A percentile compares a stretch with the other conserved stretches of the same genome.
Conservation (phyloP, 768 basidiomycete species). For the Pisolithus sp. region DNA sequence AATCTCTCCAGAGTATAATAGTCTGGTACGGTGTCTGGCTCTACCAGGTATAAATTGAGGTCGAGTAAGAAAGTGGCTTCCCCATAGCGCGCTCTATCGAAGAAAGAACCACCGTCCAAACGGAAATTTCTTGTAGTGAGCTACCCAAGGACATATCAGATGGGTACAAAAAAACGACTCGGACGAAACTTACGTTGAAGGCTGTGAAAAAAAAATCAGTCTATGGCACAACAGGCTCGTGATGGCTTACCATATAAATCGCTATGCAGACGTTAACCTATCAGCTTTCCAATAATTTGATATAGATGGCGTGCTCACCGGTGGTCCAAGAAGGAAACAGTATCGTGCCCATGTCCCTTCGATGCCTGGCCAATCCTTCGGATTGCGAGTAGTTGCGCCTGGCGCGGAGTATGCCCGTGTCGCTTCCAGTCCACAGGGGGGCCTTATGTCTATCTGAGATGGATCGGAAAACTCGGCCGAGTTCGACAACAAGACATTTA, state of each 20-base stretch:
- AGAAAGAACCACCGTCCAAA: slow-evolving; percentile 32
- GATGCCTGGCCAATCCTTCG: slow-evolving; percentile 66
- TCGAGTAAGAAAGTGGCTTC: slow-evolving; percentile 64
- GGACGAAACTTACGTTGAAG: slow-evolving; percentile 39
- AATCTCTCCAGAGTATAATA: slow-evolving; percentile 16
- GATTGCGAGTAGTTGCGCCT: slow-evolving; percentile 25
- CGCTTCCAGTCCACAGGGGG: slow-evolving; percentile 46
- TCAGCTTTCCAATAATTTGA: slow-evolving; percentile 36
- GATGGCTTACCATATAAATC: slow-evolving; percentile 20
- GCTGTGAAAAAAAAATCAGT: slow-evolving; percentile 24
- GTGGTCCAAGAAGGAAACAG: slow-evolving; percentile 76
- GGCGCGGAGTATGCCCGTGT: slow-evolving; percentile 52
- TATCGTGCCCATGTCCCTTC: slow-evolving; percentile 71
- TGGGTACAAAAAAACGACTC: background rate
- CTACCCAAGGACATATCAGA: background rate
- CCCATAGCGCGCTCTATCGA: slow-evolving; percentile 47
- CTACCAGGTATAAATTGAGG: slow-evolving; percentile 45
- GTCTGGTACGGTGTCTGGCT: slow-evolving; percentile 16
- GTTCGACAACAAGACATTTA: slow-evolving; percentile 49
- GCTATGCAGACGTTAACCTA: slow-evolving; percentile 3
- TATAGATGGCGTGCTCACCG: slow-evolving; percentile 38
- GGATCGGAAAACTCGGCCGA: slow-evolving; percentile 38
- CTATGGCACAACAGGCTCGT: background rate
- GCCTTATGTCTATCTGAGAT: slow-evolving; percentile 31
- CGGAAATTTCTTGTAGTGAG: slow-evolving; percentile 17